These are phyloP conservation scores for Astraeus odoratus DNA, from an alignment of 768 basidiomycete species.

Conservation along the genomic window DNA sequence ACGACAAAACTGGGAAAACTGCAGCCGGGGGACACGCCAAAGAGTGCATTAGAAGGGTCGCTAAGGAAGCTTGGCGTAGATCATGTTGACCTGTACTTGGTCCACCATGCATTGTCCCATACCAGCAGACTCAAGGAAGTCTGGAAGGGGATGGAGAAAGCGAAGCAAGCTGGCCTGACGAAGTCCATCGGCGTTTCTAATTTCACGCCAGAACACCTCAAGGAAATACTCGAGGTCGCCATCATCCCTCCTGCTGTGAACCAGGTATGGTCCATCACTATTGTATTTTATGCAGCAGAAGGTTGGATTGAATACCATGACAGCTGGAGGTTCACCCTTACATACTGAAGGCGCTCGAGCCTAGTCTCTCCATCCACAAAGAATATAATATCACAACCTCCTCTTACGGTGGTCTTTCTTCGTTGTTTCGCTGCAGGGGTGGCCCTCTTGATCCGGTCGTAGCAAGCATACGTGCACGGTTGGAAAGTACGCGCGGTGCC, in stretches of 20 bases:
- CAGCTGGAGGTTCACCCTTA: conserved; percentile 52
- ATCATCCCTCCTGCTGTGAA: conserved; percentile 46
- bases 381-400: conserved; percentile 32
- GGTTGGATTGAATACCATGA: neutral
- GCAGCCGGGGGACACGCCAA: conserved; percentile 38
- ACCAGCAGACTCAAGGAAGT: conserved; percentile 40
- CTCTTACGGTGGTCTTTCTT: conserved; percentile 35
- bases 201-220: conserved; percentile 37
- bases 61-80: conserved; percentile 47
- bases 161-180: conserved; percentile 36
- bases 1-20: conserved; percentile 45
- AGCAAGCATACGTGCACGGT: conserved; percentile 24
- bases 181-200: conserved; percentile 52
- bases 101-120: conserved; percentile 41
- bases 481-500: conserved; percentile 18
- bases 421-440: conserved; percentile 29
- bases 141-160: conserved; percentile 58
- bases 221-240: conserved; percentile 36
- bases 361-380: conserved; percentile 29
- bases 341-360: conserved; percentile 35
- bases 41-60: conserved; percentile 42
- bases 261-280: conserved; percentile 31
- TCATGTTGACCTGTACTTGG: conserved; percentile 57
- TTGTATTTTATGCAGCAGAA: neutral
- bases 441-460: conserved; percentile 36